Evolutionary conservation across 2,329 filamentous ascomycete species (phyloP), one percentile per base, ranked within the genome.

Genomic region (Lecanicillium sp.): DNA sequence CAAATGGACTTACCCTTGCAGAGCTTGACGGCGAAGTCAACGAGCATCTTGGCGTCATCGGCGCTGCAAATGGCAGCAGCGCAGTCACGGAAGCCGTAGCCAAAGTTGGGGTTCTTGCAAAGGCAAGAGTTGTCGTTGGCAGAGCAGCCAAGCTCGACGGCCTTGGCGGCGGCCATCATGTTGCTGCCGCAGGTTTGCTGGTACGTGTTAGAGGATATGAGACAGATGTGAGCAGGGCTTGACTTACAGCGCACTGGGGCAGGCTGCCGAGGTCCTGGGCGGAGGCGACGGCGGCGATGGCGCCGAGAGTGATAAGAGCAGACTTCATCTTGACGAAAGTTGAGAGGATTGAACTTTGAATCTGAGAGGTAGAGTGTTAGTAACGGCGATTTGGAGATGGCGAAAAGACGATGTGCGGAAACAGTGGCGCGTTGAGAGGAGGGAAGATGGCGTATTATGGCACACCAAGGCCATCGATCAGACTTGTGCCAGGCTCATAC

Each of bases 201-300:
- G 42, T 20, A 35, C 13, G 9, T 17, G 38, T 52, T 20, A 54
- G 46, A 7, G 11, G 3, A n/a, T n/a, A n/a, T 6, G 3, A 17
- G 17, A 29, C 20, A 36, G 19, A 33, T 37, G 31, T 22, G n/a
- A 27, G 19, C 18, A 18, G 35, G 15, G 14, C 6, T 27, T 32
- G 6, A 65, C 73, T 66, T 70, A 78, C 74, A 57, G 66, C 72
- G 49, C 74, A 79, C 14, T 53, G 41, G 25, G 71, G 64, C 36
- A 77, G 67, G 40, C 58, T 55, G 41, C 55, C 38, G 33, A 60
- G 37, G 44, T 60, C 52, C 53, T 72, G 69, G 29, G 64, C 68
- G 14, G 57, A 57, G 44, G 52, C 62, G 29, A 62, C 51, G 34
- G 62, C 58, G 46, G 61, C 61, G 40, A 68, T 51, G 46, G 62